A percentile compares a stretch with the other conserved stretches of the same genome.
phyloP scores from a whole-genome alignment of 352 stramenopile genomes.

The Phytopythium sindhum region DNA sequence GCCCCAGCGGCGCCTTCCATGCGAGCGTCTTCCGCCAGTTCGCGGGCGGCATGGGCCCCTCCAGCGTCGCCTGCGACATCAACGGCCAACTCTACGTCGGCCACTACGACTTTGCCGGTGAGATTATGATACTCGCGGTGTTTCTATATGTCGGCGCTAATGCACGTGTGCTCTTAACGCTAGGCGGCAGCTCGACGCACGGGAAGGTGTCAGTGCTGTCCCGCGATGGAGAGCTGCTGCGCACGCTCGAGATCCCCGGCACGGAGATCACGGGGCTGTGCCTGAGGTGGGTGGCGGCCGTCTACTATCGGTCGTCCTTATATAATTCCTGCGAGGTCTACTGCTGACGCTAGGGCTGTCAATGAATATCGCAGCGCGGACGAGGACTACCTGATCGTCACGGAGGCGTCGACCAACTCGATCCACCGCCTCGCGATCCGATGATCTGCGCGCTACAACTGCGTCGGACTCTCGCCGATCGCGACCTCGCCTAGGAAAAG shows the following conservation, averaged over 20 bases:
- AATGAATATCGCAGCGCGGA: conserved; percentile 30
- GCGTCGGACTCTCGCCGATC: background rate
- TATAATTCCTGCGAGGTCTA: background rate
- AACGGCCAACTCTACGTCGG: conserved; percentile 72
- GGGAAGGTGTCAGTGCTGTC: conserved; percentile 72
- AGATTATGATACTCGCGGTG: background rate
- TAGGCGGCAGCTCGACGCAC: conserved; percentile 26
- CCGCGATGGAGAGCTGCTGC: conserved; percentile 38
- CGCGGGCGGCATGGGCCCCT: conserved; percentile 71
- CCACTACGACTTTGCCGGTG: conserved; percentile 81
- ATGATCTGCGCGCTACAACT: conserved; percentile 13
- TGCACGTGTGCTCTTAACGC: background rate
- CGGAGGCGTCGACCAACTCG: conserved; percentile 71
- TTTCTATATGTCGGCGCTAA: background rate
- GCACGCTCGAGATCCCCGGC: conserved; percentile 53
- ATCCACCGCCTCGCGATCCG: conserved; percentile 48
- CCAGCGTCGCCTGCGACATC: conserved; percentile 60
- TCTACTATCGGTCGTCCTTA: background rate
- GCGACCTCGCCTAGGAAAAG: conserved; percentile 63
- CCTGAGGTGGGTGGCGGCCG: conserved; percentile 37
- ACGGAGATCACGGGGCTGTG: conserved; percentile 77
- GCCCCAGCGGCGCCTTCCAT: conserved; percentile 67
- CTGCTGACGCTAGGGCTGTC: conserved; percentile 8
- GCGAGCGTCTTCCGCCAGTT: conserved; percentile 85
- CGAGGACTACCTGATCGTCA: conserved; percentile 61